phyloP scores from a whole-genome alignment of 2,329 filamentous ascomycete species.

The Colletotrichum liaoningense region DNA sequence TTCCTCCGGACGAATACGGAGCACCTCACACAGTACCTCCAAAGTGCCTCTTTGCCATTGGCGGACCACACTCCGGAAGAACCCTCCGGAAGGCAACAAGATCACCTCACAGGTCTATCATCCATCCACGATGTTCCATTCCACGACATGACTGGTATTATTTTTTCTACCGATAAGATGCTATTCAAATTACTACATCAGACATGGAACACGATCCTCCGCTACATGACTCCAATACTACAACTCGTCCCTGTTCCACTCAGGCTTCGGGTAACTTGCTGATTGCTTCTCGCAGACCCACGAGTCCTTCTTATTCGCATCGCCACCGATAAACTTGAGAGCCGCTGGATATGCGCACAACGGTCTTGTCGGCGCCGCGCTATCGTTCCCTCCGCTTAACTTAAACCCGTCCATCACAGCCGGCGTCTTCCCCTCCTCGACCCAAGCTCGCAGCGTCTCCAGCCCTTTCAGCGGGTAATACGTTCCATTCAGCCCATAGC shows the following conservation, averaged over 20 bases:
- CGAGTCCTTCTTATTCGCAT: conserved; percentile 10
- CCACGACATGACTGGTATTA: not conserved
- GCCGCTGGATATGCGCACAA: conserved; percentile 28
- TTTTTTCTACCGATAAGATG: not conserved
- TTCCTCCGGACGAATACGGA: no score
- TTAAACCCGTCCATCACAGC: conserved; percentile 24
- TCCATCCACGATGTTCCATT: not conserved
- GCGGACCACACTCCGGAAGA: not conserved
- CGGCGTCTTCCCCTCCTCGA: conserved; percentile 21
- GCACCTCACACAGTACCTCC: no score
- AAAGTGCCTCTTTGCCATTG: not conserved
- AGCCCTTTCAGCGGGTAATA: conserved; percentile 32
- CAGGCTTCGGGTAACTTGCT: not conserved
- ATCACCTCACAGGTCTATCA: not conserved
- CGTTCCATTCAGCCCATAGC: conserved; percentile 40
- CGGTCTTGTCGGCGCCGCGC: conserved; percentile 25
- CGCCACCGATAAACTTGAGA: conserved; percentile 18
- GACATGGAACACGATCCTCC: no score
- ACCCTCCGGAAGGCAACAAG: not conserved
- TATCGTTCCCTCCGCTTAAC: conserved; percentile 29
- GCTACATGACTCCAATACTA: not conserved
- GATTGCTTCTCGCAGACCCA: conserved; percentile 21
- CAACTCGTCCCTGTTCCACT: conserved; percentile 3
- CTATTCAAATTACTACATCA: not conserved
- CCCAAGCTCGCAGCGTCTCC: conserved; percentile 30